phyloP scores from a whole-genome alignment of 805 yeast species.

The Teunomyces aglyptinius region DNA sequence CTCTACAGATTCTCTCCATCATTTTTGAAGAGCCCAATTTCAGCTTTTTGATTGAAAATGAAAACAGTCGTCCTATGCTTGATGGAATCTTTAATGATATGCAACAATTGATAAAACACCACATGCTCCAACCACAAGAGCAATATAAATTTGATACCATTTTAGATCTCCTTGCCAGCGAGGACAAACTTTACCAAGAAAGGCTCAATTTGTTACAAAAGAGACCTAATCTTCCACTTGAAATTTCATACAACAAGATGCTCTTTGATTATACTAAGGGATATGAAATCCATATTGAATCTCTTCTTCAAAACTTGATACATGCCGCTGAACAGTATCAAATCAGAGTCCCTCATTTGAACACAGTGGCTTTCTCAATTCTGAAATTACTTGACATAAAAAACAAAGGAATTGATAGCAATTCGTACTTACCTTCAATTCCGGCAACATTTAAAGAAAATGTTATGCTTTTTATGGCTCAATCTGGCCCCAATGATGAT shows the following conservation, averaged over 20 bases:
- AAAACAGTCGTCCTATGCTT: conserved; percentile 2
- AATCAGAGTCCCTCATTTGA: conserved; percentile 12
- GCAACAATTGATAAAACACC: neutral
- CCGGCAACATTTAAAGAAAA: neutral
- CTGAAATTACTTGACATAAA: neutral
- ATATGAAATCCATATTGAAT: conserved; percentile 7
- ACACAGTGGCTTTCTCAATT: conserved; percentile 7
- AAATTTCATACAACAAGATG: conserved; percentile 10
- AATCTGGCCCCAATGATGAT: neutral
- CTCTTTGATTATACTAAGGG: conserved; percentile 15
- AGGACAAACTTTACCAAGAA: conserved; percentile 14
- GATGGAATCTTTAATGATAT: neutral
- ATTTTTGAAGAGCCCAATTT: conserved; percentile 18
- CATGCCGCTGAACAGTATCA: conserved; percentile 6
- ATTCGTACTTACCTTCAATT: neutral
- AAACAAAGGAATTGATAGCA: neutral
- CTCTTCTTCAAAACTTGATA: conserved; percentile 7
- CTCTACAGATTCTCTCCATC: conserved; percentile 17
- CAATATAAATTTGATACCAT: neutral
- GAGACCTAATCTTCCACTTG: conserved; percentile 11
- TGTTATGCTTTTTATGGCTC: neutral
- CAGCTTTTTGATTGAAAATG: conserved; percentile 8
- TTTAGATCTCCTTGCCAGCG: conserved; percentile 6
- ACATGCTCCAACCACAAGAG: neutral
- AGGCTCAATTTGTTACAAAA: neutral